Base-by-base conservation (phyloP, 1,284 basidiomycete genomes). In the Golubevia pallescens region DNA sequence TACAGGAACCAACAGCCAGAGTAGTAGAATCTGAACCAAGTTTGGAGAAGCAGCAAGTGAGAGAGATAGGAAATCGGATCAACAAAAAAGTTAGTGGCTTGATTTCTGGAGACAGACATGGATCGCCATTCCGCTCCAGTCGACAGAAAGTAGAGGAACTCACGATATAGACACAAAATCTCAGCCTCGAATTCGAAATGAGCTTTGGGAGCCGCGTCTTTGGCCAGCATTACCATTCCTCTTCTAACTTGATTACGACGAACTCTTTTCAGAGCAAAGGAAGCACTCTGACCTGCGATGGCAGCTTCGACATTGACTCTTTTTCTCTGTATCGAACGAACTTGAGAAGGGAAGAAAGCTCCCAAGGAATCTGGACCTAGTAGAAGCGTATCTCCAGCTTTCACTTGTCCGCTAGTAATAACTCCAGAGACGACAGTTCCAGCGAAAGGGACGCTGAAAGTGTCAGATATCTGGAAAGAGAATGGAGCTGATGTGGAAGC, bases 291-390 rank as follows among this genome's bases (percentile, higher is more conserved):
- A 0, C 96, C 96, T 0, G 96, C 97, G 74, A 95, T 93, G 0
- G 93, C 96, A 8, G 89, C 89, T 24, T 89, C 89, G 6, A 99
- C 94, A 61, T 91, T 89, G 28, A 93, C 94, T 52, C 93, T 88
- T 86, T 98, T 99, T 60, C 95, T 90, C 86, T 99, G 95, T 86
- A 99, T 99, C 67, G 91, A 93, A 87, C 93, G 94, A 71, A 99
- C 88, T 2, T 90, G 88, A 0, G 93, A 94, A 20, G 89, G 89
- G 69, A 92, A 89, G 86, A 93, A 99, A 75, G 93, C 92, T 1
- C 96, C 96, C 63, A 96, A 93, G 0, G 93, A 90, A 86, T 99
- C 97, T 1, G 97, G 97, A 0, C 97, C 96, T 54, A 97, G 88
- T 53, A 95, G 87, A 23, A 97, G 90, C 0, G 90, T 86, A 79